Percentiles rank a stretch among this genome's conserved stretches.
Evolutionary conservation across 129 eudicot species (phyloP).

Genomic region (Heracleum sosnowskyi): DNA sequence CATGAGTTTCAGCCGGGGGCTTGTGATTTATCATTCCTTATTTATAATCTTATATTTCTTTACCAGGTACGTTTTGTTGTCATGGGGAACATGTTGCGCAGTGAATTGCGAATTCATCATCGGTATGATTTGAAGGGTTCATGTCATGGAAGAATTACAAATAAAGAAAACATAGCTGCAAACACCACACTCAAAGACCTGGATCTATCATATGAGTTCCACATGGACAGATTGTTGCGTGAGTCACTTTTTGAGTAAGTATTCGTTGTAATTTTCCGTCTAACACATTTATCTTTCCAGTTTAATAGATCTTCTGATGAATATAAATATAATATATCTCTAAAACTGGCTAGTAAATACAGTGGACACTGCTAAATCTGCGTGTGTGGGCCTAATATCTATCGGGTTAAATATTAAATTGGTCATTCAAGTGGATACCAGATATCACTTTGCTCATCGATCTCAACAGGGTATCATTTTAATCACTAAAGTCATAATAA

Average conservation of each 20-base stretch:
- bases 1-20: constrained; percentile 6
- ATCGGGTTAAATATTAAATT: no score
- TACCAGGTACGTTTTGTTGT: constrained; percentile 85
- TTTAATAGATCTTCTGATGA: neutral
- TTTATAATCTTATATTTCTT: constrained; percentile 6
- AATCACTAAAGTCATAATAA: no score
- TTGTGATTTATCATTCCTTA: neutral
- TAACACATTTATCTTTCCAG: neutral
- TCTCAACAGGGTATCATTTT: no score
- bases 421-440: no score
- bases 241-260: constrained; percentile 82
- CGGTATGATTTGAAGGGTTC: constrained; percentile 98
- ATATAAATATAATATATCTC: neutral
- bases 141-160: constrained; percentile 70
- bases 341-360: neutral
- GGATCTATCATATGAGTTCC: constrained; percentile 76
- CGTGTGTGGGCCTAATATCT: neutral
- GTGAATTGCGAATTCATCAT: constrained; percentile 80
- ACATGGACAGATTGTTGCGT: constrained; percentile 79
- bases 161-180: constrained; percentile 48
- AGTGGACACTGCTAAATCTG: neutral
- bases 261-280: neutral
- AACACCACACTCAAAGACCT: constrained; percentile 84
- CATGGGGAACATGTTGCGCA: constrained; percentile 97
- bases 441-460: no score